Base-by-base conservation (phyloP, 352 stramenopile species). In the Phytophthora kernoviae region DNA sequence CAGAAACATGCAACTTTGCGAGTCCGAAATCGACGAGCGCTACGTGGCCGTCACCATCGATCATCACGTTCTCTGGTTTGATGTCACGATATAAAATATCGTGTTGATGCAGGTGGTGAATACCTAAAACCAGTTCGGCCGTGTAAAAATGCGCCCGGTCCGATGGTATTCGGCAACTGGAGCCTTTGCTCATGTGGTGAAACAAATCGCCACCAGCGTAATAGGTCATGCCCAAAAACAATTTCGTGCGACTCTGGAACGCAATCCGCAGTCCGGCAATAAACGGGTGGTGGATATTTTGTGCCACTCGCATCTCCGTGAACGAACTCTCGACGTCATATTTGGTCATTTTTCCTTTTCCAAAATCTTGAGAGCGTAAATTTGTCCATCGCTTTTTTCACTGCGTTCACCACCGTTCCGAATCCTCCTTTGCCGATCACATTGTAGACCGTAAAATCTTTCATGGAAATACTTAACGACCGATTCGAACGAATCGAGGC, bases 31-130 rank as follows among this genome's bases (percentile, higher is more conserved):
- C 96, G 8, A 98, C 95, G 22, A 98, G 77, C 22, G 91, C 89
- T 61, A 98, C 96, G 71, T 98, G 95, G 12, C 93, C 95, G n/a
- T 97, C 91, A 6, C 81, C 84, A 62, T 98, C 96, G 37, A 98
- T 96, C 73, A 98, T 96, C 15, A 98, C 81, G 58, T 99, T 98
- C 68, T 98, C 94, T 11, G 96, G 96, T 59, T 99, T 99, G 30
- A 99, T 96, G 66, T 99, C 96, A 65, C 90, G 89, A 73, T 98
- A 98, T 9, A 99, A 79, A 74, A 99, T 98, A 65, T 98, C 85
- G 62, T 96, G 87, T 47, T 96, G 78, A 69, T 98, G 94, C 60
- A 98, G 70, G 47, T 97, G 91, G 50, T 96, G 89, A 54, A 98
- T 95, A 22, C 86, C 94, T 7, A 97, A 70, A 32, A 95, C 87